Percentiles rank a stretch among this genome's conserved stretches.
phyloP scores from a whole-genome alignment of 768 basidiomycete genomes.

The Lactifluus rugatus region DNA sequence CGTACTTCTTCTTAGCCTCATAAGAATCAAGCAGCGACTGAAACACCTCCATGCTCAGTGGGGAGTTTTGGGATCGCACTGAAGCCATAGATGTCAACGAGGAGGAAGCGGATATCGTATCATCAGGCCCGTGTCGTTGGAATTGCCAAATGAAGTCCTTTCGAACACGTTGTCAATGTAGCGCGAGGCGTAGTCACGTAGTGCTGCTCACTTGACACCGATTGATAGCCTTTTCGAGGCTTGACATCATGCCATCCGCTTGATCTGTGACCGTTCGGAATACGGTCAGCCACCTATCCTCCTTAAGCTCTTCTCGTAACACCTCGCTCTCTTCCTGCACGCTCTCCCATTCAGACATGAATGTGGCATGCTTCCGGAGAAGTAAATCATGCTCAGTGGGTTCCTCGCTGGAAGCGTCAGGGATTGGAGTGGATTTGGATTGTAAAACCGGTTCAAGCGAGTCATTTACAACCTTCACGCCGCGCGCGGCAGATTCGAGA shows the following conservation, averaged over 20 bases:
- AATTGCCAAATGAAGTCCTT: conserved; percentile 86
- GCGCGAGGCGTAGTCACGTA: background rate
- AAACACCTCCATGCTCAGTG: conserved; percentile 53
- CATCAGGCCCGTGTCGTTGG: conserved; percentile 45
- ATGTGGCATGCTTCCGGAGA: conserved; percentile 62
- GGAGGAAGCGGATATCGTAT: conserved; percentile 33
- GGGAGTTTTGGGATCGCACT: conserved; percentile 40
- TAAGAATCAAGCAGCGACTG: conserved; percentile 62
- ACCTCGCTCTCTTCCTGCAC: conserved; percentile 73
- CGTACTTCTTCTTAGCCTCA: conserved; percentile 81
- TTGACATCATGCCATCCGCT: conserved; percentile 96
- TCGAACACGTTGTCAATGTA: conserved; percentile 2
- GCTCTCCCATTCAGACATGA: conserved; percentile 71
- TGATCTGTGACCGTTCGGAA: conserved; percentile 92
- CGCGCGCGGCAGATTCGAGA: conserved; percentile 60
- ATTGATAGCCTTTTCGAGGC: conserved; percentile 85
- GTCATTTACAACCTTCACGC: conserved; percentile 60
- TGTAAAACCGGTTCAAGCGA: conserved; percentile 52
- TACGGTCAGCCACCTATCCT: conserved; percentile 94
- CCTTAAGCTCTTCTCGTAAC: conserved; percentile 85
- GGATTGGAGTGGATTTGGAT: conserved; percentile 39
- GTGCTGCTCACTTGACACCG: conserved; percentile 65
- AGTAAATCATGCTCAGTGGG: conserved; percentile 39
- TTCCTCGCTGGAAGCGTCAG: conserved; percentile 28
- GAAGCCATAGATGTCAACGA: conserved; percentile 29